Evolutionary conservation across 1,139 yeast genomes (phyloP), one percentile per base, ranked within the genome.

Genomic region (Diutina catenulata): DNA sequence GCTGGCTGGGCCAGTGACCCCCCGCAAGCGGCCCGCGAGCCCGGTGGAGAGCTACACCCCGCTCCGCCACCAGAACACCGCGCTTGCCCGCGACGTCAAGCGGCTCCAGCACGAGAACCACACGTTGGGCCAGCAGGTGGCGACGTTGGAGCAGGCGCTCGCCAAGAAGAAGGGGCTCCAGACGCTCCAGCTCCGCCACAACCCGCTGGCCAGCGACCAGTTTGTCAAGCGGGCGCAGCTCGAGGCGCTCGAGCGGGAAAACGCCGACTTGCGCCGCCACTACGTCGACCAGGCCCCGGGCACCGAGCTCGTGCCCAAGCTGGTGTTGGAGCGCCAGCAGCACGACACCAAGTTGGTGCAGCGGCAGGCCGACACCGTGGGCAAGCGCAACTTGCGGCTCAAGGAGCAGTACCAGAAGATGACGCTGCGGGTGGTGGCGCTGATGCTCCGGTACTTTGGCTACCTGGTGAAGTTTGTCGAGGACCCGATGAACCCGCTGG

Each of bases 381-480:
- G 67, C 39, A 86, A 84, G 53, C 63, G 76, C 39, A 68, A 69
- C 33, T 64, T 57, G 23, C 61, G 95, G 33, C 64, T 86, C 40
- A 73, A 69, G 47, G 76, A 77, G 45, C 70, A 74, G 11, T 86
- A 76, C 51, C 59, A 76, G n/a, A 70, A 72, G 42, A 81, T 82
- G 52, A 78, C 93, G n/a, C 60, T 69, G 28, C 93, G 83, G 50
- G 77, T 83, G 39, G 62, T 86, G 25, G 76, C 78, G 26, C 74
- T 80, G 1, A 77, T 86, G 0, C 75, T 79, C 37, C 68, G 78
- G 10, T 65, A 81, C 31, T 65, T 86, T 41, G 95, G 95, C 0
- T 86, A 75, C 56, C 70, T 73, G 26, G 62, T 87, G 21, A 94
- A 83, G 50, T 80, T 84, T 43, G 57, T 78, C 38, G 77, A 78